These are phyloP conservation scores for Pseudogymnoascus sp. DNA, from an alignment of 2,329 filamentous ascomycete species.

Conservation along the genomic window DNA sequence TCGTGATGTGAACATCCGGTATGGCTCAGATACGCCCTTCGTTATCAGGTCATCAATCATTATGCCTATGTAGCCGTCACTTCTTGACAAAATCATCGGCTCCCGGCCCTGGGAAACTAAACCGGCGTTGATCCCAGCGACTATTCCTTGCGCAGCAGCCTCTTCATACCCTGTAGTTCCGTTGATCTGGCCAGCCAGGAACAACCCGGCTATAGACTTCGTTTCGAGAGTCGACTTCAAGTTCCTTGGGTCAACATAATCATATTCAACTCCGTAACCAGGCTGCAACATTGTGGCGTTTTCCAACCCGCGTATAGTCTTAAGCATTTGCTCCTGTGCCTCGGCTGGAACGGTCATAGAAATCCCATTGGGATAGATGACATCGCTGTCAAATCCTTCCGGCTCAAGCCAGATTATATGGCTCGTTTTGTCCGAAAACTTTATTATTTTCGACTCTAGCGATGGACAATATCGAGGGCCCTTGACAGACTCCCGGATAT, in stretches of 20 bases:
- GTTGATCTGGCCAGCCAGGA: conserved; percentile 93
- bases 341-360: conserved; percentile 94
- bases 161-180: conserved; percentile 98
- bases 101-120: conserved; percentile 63
- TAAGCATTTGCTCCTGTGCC: conserved; percentile 78
- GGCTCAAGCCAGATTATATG: conserved; percentile 97
- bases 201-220: conserved; percentile 82
- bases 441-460: conserved; percentile 86
- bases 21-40: conserved; percentile 93
- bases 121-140: conserved; percentile 92
- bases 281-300: conserved; percentile 87
- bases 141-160: conserved; percentile 84
- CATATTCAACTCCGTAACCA: conserved; percentile 96
- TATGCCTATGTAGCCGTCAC: conserved; percentile 93
- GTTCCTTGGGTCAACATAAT: conserved; percentile 91
- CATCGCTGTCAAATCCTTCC: conserved; percentile 82
- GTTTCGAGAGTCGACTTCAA: conserved; percentile 88
- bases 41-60: conserved; percentile 98
- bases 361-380: conserved; percentile 93
- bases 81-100: conserved; percentile 64
- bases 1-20: conserved; percentile 95
- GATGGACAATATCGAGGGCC: conserved; percentile 95
- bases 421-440: conserved; percentile 70
- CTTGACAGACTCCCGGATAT: conserved; percentile 91
- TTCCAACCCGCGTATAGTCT: conserved; percentile 81